Percentiles rank a stretch among this genome's conserved stretches.
Conservation (phyloP, 768 basidiomycete species). For the Agaricus blazei region DNA sequence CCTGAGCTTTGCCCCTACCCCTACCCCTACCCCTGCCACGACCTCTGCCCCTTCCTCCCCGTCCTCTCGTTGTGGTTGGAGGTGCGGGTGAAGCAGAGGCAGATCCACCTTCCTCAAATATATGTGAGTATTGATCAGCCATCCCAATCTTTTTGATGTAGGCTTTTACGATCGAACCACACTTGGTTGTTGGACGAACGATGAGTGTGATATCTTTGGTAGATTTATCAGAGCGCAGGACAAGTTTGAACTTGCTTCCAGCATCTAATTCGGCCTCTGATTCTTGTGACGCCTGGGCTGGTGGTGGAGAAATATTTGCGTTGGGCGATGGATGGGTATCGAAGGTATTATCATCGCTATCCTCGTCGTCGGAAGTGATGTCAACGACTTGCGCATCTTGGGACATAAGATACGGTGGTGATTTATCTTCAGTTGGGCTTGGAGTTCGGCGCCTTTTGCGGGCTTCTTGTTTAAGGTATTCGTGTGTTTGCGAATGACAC, state of each 20-base stretch:
- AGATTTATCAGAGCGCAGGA: conserved; percentile 51
- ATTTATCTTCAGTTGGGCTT: conserved; percentile 4
- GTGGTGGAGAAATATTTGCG: conserved; percentile 8
- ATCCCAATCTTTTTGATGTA: conserved; percentile 68
- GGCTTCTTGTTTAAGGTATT: conserved; percentile 47
- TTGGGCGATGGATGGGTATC: neutral
- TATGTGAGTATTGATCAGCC: conserved; percentile 43
- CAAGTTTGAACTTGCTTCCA: conserved; percentile 58
- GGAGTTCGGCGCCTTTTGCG: conserved; percentile 3
- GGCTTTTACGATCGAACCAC: conserved; percentile 68
- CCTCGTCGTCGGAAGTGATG: conserved; percentile 20
- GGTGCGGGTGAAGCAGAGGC: conserved; percentile 14
- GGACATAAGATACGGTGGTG: conserved; percentile 11
- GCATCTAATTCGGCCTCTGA: conserved; percentile 37
- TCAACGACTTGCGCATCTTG: conserved; percentile 17
- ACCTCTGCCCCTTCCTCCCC: conserved; percentile 11
- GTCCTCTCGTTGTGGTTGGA: neutral
- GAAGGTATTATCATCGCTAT: conserved; percentile 10
- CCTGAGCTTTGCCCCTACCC: conserved; percentile 22
- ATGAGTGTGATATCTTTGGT: conserved; percentile 56
- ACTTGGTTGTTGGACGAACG: conserved; percentile 72
- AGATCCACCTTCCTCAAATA: conserved; percentile 20
- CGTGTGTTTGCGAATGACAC: conserved; percentile 56
- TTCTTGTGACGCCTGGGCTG: conserved; percentile 15
- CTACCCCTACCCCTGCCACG: conserved; percentile 3